Conservation (phyloP, 345 rosid species). For the Moricandia moricandioides region DNA sequence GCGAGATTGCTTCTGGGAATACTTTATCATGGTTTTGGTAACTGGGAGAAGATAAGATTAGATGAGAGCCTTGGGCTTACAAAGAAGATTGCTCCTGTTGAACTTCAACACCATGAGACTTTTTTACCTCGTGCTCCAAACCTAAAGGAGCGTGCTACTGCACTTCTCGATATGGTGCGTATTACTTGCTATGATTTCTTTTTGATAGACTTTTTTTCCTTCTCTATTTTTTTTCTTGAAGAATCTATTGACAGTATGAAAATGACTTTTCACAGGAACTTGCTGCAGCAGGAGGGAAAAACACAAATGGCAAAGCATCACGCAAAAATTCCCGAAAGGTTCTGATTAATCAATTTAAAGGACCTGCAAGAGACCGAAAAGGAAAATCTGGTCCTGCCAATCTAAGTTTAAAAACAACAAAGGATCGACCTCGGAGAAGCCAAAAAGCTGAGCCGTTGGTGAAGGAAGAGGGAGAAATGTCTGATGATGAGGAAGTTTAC, state of each 20-base stretch:
- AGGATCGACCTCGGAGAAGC: slow-evolving; percentile 57
- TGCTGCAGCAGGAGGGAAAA: slow-evolving; percentile 76
- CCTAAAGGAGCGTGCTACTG: slow-evolving; percentile 93
- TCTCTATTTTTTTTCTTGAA: not conserved
- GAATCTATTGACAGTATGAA: not conserved
- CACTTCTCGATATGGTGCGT: slow-evolving; percentile 93
- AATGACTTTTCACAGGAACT: slow-evolving; percentile 56
- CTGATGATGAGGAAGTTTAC: slow-evolving; percentile 86
- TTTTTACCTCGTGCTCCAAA: slow-evolving; percentile 98
- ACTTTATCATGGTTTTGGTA: slow-evolving; percentile 89
- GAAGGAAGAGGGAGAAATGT: slow-evolving; percentile 99
- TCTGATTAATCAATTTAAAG: slow-evolving; percentile 47
- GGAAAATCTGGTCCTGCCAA: slow-evolving; percentile 50
- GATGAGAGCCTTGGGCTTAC: slow-evolving; percentile 89
- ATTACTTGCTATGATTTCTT: slow-evolving; percentile 2
- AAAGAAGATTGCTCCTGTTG: slow-evolving; percentile 97
- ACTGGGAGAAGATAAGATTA: slow-evolving; percentile 95
- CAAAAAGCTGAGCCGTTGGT: slow-evolving; percentile 66
- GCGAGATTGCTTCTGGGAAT: slow-evolving; percentile 97
- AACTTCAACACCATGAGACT: slow-evolving; percentile 99
- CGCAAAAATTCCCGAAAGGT: slow-evolving; percentile 73
- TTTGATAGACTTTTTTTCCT: not conserved
- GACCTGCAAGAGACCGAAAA: slow-evolving; percentile 54
- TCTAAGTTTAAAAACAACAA: slow-evolving; percentile 40
- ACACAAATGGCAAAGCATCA: slow-evolving; percentile 54